A percentile compares a stretch with the other conserved stretches of the same genome.
Evolutionary conservation across 1,284 basidiomycete genomes (phyloP).

Genomic region (Microbotryum violaceum): DNA sequence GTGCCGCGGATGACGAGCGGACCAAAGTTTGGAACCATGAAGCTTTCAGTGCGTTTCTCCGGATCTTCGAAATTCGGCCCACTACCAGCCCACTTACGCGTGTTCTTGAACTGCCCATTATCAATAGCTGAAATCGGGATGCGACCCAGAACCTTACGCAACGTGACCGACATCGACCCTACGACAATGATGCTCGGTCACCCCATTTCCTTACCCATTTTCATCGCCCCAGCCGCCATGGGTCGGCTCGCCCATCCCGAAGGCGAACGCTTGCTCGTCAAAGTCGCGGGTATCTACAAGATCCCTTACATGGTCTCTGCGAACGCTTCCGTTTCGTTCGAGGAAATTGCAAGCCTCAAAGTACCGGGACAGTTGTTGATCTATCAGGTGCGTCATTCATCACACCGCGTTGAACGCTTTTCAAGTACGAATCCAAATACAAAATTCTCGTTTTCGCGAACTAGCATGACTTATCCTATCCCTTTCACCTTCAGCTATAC

Average conservation of each 20-base stretch:
- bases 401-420: no score
- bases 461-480: no score
- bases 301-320: slow-evolving; percentile 53
- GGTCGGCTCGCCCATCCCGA: slow-evolving; percentile 34
- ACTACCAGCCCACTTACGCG: no score
- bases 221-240: slow-evolving; percentile 64
- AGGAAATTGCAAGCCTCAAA: slow-evolving; percentile 56
- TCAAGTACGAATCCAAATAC: no score
- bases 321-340: slow-evolving; percentile 70
- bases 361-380: slow-evolving; percentile 61
- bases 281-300: slow-evolving; percentile 16
- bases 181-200: slow-evolving; percentile 70
- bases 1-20: slow-evolving; percentile 71
- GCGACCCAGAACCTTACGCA: slow-evolving; percentile 66
- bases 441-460: not conserved
- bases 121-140: slow-evolving; percentile 52
- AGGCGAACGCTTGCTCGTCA: slow-evolving; percentile 29
- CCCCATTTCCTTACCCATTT: slow-evolving; percentile 67
- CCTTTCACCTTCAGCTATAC: slow-evolving; percentile 53
- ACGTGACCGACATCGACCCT: slow-evolving; percentile 63
- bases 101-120: no score
- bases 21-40: slow-evolving; percentile 33
- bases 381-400: slow-evolving; percentile 51
- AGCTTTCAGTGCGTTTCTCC: not conserved
- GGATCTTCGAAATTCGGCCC: no score